phyloP scores from a whole-genome alignment of 306 rosid species.

The Albizia julibrissin region DNA sequence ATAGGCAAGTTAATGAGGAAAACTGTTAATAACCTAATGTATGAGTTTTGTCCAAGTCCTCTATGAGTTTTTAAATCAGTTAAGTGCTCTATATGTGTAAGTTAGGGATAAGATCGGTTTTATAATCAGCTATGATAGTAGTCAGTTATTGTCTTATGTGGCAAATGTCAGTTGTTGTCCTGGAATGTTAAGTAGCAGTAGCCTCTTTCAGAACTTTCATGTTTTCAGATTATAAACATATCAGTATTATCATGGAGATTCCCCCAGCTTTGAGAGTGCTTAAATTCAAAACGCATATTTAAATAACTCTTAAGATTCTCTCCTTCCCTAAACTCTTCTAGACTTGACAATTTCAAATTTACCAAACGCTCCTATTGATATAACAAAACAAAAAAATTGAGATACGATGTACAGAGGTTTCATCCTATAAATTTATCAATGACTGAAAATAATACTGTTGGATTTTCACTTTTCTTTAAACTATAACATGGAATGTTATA shows the following conservation, averaged over 20 bases:
- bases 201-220: no score
- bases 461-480: conserved; percentile 18
- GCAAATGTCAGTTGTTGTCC: no score
- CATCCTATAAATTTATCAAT: no score
- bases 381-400: background rate
- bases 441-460: background rate
- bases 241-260: no score
- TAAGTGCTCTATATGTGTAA: background rate
- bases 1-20: background rate
- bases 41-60: background rate
- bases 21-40: background rate
- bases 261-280: no score
- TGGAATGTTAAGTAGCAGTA: no score
- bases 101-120: background rate
- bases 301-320: background rate
- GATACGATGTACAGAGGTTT: no score
- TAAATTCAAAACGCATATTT: no score
- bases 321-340: background rate
- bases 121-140: no score
- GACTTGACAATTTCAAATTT: background rate
- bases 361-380: background rate
- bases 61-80: background rate
- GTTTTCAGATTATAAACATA: no score
- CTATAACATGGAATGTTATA: background rate
- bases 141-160: no score